These are phyloP conservation scores for Aureobasidium sp. DNA, from an alignment of 2,329 filamentous ascomycete species.

Conservation along the genomic window DNA sequence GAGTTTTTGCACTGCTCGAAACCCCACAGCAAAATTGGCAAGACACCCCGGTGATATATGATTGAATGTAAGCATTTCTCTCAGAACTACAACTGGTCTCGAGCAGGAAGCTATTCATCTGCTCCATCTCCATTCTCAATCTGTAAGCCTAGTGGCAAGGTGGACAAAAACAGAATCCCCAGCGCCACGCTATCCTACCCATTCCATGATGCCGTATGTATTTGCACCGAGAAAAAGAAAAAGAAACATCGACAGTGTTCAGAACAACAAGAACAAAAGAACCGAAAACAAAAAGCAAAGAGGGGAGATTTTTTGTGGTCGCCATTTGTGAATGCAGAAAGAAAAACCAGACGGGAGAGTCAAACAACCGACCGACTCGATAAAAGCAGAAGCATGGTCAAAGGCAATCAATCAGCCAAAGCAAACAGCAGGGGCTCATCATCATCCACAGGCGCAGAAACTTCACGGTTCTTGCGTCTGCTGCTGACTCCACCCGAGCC, in stretches of 20 bases:
- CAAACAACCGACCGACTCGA: not conserved
- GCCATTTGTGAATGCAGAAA: not conserved
- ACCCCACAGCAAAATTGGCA: no score
- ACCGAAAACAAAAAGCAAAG: not conserved
- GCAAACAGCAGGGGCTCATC: conserved; percentile 67
- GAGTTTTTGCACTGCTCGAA: no score
- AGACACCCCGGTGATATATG: no score
- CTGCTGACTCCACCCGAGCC: conserved; percentile 2
- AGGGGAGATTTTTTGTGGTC: not conserved
- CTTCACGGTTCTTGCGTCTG: not conserved
- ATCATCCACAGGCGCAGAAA: conserved; percentile 42
- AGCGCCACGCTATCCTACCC: conserved; percentile 3
- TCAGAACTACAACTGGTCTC: no score
- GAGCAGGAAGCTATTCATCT: not conserved
- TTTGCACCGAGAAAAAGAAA: not conserved
- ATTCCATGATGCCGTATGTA: not conserved
- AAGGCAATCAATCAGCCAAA: conserved; percentile 50
- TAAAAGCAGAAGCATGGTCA: not conserved
- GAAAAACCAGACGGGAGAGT: not conserved
- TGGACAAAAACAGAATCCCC: not conserved
- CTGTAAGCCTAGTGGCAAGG: not conserved
- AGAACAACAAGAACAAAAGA: no score
- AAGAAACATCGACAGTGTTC: not conserved
- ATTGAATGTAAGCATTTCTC: no score
- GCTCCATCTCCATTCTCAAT: not conserved